Evolutionary conservation across 192 early-diverging fungal genomes (phyloP), one percentile per base, ranked within the genome.

Genomic region (Coemansia sp.): DNA sequence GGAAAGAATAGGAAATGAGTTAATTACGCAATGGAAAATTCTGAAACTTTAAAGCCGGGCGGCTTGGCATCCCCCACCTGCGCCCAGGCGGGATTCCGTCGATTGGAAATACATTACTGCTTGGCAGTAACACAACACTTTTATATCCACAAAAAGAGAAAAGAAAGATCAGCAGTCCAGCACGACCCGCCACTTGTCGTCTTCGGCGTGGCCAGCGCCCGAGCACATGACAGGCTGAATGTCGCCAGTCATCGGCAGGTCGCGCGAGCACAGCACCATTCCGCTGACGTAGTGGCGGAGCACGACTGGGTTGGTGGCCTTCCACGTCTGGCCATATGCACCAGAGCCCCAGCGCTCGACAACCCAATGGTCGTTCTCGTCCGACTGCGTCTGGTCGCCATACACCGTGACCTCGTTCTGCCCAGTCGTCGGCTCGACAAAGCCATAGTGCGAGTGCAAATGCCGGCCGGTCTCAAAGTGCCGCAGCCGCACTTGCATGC

Each of bases 281-380:
- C 80, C 83, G 64, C 84, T 86, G 11, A 71, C 65, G 15, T 76
- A 72, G 66, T 86, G 84, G 31, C 77, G 61, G 19, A 86, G 69
- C 7, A 81, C 66, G 50, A 85, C 64, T 10, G 66, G 55, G 38
- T 85, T 77, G 26, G 50, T 59, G 48, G 71, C 66, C 49, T 59
- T 68, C 85, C 85, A 86, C 23, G 74, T 78, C 60, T 75, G 57
- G 40, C 76, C 78, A 12, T 74, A 78, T 11, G 54, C 68, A 42
- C 71, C 82, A 22, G 76, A 69, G 9, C 73, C 74, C 68, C 75
- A 84, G 65, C 71, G 73, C 55, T 84, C 80, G 20, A 86, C 65
- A 7, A 76, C 53, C 85, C 85, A 86, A 31, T 85, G 72, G 59
- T 86, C 85, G 64, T 86, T 86, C 59, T 80, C 66, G 47, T 86